Conservation (phyloP, 2,329 filamentous ascomycete species). For the Didymella sp. region DNA sequence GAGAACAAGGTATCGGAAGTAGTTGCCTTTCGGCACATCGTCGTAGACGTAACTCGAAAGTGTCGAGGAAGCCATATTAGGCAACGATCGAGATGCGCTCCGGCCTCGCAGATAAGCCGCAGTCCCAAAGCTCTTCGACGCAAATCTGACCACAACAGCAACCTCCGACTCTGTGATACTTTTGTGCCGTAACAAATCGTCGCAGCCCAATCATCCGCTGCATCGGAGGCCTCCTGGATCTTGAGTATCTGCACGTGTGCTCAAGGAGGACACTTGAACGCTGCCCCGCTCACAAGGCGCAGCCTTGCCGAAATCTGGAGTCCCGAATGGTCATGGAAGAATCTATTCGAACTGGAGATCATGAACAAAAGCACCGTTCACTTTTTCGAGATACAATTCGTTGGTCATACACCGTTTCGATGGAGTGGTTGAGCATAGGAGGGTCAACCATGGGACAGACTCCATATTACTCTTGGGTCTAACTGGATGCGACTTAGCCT, state of each 20-base stretch:
- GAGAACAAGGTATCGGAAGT: constrained; percentile 2
- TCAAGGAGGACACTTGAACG: not conserved
- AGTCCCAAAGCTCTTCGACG: too few relatives aligned
- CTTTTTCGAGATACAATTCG: not conserved
- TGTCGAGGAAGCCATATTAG: not conserved
- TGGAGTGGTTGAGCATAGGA: constrained; percentile 1
- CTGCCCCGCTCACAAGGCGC: not conserved
- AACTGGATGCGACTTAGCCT: not conserved
- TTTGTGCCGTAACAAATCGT: too few relatives aligned
- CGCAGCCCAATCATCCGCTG: not conserved
- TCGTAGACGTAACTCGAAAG: not conserved
- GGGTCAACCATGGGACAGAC: not conserved
- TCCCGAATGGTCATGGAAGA: not conserved
- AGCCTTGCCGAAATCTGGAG: not conserved
- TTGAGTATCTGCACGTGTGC: not conserved
- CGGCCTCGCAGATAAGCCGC: not conserved
- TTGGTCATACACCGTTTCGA: not conserved
- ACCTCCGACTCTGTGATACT: not conserved
- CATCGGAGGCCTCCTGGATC: not conserved
- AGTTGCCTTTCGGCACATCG: not conserved
- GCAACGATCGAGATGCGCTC: not conserved
- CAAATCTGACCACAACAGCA: not conserved
- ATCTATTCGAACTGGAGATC: not conserved
- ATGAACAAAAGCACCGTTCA: too few relatives aligned
- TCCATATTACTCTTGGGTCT: not conserved